phyloP scores from a whole-genome alignment of 73 alveolate genomes.

The Durusdinium trenchii region DNA sequence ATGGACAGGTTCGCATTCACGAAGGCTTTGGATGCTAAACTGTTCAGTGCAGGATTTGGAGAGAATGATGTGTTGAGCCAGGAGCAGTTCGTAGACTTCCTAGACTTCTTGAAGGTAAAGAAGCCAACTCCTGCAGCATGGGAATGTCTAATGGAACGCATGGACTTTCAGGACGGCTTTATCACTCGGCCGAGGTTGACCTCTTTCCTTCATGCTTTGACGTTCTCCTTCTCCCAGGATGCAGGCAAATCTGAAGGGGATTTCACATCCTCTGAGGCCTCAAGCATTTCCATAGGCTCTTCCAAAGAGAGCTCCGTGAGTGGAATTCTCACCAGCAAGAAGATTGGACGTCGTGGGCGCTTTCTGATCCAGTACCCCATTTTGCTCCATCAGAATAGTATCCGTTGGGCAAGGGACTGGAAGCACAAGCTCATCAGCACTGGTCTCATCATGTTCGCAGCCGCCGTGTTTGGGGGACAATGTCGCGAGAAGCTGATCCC shows the following conservation, averaged over 20 bases:
- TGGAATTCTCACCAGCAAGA: background rate
- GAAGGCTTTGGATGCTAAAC: conserved; percentile 29
- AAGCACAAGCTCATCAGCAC: conserved; percentile 63
- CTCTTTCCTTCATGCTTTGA: conserved; percentile 51
- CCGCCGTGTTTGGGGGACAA: conserved; percentile 60
- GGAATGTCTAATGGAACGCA: too few species aligned
- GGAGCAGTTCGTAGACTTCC: too few species aligned
- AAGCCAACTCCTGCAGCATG: too few species aligned
- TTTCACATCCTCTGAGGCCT: conserved; percentile 29
- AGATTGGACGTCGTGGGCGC: conserved; percentile 49
- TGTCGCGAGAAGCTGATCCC: conserved; percentile 69
- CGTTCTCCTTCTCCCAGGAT: background rate
- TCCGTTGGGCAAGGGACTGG: conserved; percentile 80
- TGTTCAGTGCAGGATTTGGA: conserved; percentile 52
- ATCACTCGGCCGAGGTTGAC: background rate
- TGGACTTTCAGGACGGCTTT: conserved; percentile 45
- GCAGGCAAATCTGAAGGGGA: background rate
- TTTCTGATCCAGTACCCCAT: conserved; percentile 71
- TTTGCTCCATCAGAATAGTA: conserved; percentile 41
- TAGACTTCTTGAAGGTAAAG: too few species aligned
- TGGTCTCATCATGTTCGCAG: conserved; percentile 43
- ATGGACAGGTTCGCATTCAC: conserved; percentile 12
- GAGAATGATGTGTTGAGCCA: background rate
- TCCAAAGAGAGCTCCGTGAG: conserved; percentile 37
- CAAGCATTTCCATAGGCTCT: too few species aligned